Conservation (phyloP, 805 yeast genomes). For the Candida palmyrensis region DNA sequence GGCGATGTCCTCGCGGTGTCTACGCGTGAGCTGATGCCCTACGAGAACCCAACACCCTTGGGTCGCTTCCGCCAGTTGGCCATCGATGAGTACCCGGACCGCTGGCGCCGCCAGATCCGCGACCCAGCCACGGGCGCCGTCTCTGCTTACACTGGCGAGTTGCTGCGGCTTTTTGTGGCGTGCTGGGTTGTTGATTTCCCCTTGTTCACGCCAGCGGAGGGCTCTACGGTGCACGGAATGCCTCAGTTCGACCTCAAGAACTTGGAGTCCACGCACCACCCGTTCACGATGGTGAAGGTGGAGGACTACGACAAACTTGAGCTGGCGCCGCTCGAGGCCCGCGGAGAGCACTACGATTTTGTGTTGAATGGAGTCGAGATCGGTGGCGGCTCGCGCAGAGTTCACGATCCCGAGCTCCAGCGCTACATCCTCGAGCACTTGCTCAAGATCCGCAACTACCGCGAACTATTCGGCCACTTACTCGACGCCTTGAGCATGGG, state of each 20-base stretch:
- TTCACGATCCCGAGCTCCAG: conserved; percentile 82
- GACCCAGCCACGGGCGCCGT: conserved; percentile 7
- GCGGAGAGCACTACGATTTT: conserved; percentile 91
- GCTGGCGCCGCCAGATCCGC: conserved; percentile 39
- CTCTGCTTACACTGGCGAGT: conserved; percentile 10
- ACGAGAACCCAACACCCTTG: conserved; percentile 93
- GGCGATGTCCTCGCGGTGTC: conserved; percentile 79
- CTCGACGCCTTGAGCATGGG: conserved; percentile 79
- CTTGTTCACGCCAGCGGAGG: conserved; percentile 72
- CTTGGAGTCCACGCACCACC: conserved; percentile 85
- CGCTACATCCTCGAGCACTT: conserved; percentile 62
- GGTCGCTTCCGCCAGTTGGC: conserved; percentile 81
- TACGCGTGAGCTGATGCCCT: conserved; percentile 64
- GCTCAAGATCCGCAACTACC: conserved; percentile 54
- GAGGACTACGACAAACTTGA: conserved; percentile 59
- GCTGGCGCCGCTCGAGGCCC: conserved; percentile 53
- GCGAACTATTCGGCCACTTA: conserved; percentile 77
- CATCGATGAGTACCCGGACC: conserved; percentile 46
- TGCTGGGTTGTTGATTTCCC: conserved; percentile 94
- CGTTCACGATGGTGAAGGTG: conserved; percentile 86
- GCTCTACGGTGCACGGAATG: conserved; percentile 28
- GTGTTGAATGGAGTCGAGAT: conserved; percentile 93
- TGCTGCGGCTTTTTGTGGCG: conserved; percentile 59
- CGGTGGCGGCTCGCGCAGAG: conserved; percentile 96
- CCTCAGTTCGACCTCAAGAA: conserved; percentile 53